phyloP scores from a whole-genome alignment of 345 rosid genomes.

The Citrus unshiu region DNA sequence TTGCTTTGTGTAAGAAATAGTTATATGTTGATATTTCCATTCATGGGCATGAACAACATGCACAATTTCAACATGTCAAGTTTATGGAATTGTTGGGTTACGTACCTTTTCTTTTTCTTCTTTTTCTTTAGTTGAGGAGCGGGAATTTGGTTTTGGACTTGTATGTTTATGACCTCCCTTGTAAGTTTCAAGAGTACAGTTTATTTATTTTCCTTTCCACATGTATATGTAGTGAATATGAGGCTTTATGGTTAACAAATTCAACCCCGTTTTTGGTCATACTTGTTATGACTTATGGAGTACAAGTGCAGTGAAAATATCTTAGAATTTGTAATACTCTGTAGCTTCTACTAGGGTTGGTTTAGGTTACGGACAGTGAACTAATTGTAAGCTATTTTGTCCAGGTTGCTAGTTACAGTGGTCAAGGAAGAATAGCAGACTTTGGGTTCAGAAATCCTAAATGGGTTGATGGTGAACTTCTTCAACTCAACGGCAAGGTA shows the following conservation, averaged over 20 bases:
- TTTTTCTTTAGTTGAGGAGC: not conserved
- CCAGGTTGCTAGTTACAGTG: slow-evolving; percentile 80
- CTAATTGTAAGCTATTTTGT: slow-evolving; percentile 9
- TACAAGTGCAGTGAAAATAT: not conserved
- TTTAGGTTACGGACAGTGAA: not conserved
- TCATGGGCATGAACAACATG: not conserved
- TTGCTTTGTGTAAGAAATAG: not conserved
- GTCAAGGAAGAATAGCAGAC: slow-evolving; percentile 92
- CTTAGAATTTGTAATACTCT: not conserved
- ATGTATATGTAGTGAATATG: not conserved
- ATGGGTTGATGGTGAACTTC: slow-evolving; percentile 94
- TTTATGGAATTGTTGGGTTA: not conserved
- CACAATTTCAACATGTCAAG: not conserved
- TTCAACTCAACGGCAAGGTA: slow-evolving; percentile 89
- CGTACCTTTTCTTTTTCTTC: not conserved
- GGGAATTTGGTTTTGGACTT: not conserved
- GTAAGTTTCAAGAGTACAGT: not conserved
- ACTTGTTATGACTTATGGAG: not conserved
- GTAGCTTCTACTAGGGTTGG: not conserved
- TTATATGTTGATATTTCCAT: not conserved
- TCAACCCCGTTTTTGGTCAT: not conserved
- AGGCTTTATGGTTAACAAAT: not conserved
- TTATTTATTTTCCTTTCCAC: not conserved
- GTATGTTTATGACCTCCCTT: not conserved
- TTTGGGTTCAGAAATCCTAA: slow-evolving; percentile 69